Base-by-base conservation (phyloP, 2,329 filamentous ascomycete species). In the Epichloe uncinata region DNA sequence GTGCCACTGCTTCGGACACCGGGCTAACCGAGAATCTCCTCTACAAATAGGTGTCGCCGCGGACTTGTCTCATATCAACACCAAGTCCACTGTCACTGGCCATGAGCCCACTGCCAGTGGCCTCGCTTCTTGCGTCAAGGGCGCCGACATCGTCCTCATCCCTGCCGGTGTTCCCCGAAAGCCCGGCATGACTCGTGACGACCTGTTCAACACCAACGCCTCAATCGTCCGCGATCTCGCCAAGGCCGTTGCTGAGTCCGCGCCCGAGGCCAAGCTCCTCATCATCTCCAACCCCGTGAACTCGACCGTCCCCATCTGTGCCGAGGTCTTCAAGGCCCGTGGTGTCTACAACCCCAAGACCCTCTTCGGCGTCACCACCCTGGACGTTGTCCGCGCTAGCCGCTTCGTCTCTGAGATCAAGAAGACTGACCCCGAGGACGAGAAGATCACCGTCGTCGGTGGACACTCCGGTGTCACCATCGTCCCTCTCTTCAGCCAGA, bases 121-220 rank as follows among this genome's bases (percentile, higher is more conserved):
- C 64, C 85, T 97, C 56, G 79, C 79, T 62, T 78, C 78, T 57
- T 84, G 84, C 65, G 81, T 98, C 69, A 85, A 87, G 75, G 90
- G 80, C 67, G 77, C 89, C 65, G 89, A 97, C 73, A 83, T 98
- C 62, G 87, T 98, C 66, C 82, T 98, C 67, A 97, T 98, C 71
- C 93, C 93, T 66, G 93, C 93, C 65, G 93, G 93, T 79, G 91
- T 98, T 60, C 93, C 67, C 67, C 89, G 93, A 76, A 96, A 96
- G 82, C 93, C 93, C 69, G 93, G 93, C 74, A 98, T 98, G 93
- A 95, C 87, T 75, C 90, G 93, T 79, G 93, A 98, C 74, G 91
- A 98, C 70, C 85, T 98, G 58, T 98, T 98, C 89, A 97, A 97
- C 84, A 98, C 91, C 80, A 98, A 98, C 73, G 93, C 93, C 72